Evolutionary conservation across 495 filamentous ascomycete species (phyloP), one percentile per base, ranked within the genome.

Genomic region (Clavariopsis aquatica): DNA sequence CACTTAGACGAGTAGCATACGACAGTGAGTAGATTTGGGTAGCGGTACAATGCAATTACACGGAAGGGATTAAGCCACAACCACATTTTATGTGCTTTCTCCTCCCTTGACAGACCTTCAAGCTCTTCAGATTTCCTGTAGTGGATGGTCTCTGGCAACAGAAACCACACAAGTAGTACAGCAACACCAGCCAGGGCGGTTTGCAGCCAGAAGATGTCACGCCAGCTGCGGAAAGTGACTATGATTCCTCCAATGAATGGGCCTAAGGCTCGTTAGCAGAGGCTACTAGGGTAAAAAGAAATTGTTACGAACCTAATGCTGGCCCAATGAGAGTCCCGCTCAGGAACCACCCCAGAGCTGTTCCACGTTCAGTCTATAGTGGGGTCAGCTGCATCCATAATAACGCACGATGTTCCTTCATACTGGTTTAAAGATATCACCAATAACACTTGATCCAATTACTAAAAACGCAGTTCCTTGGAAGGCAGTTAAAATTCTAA

Each of bases 141-240:
- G 56, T 85, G 82, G 62, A 87, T 86, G 3, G 87, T 91, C 69
- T 91, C 88, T 0, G 88, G 88, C 36, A 89, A 79, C 36, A 89
- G 76, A 64, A 86, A 81, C 70, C 82, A 81, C n/a, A 87, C 81
- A 0, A 84, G 79, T 4, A 87, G n/a, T 3, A 79, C 76, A 12
- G 82, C 85, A 12, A 80, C 60, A 6, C 82, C 86, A 2, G 81
- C 83, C 0, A 91, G 77, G 0, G 81, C 87, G 10, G 85, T 81
- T 69, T 90, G 87, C 15, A 90, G 80, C 84, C 87, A 90, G 77
- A 90, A 90, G 29, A 90, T 86, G 36, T 81, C 81, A 28, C 87
- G 75, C 88, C 88, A 91, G 7, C 82, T 81, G 17, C 79, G 76
- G 73, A 83, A 90, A 0, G 85, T 90, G 17, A 90, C 86, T 49